phyloP scores from a whole-genome alignment of 1,284 basidiomycete species.

The Rhodotorula sp. region DNA sequence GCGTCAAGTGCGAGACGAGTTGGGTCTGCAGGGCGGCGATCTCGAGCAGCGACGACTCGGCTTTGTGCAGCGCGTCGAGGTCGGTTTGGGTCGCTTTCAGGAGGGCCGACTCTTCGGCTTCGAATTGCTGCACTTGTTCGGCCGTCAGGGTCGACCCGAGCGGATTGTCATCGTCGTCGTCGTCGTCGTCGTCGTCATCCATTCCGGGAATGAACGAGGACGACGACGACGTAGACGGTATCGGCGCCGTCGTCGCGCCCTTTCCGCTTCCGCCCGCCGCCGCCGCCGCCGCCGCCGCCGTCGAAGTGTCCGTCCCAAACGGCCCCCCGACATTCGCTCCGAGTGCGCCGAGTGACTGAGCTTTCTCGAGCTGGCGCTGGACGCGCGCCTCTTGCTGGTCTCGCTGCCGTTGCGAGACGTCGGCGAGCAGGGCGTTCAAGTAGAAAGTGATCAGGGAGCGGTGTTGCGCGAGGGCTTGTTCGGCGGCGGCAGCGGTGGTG shows the following conservation, averaged over 20 bases:
- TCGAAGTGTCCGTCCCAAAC: conserved; percentile 7
- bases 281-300: conserved; percentile 49
- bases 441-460: conserved; percentile 82
- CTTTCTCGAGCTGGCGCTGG: conserved; percentile 73
- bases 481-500: conserved; percentile 62
- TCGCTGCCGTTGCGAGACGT: conserved; percentile 72
- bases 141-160: conserved; percentile 68
- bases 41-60: conserved; percentile 81
- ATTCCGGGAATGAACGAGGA: conserved; percentile 23
- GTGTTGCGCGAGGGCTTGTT: conserved; percentile 70
- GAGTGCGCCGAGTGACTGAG: conserved; percentile 65
- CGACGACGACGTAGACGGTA: conserved; percentile 4
- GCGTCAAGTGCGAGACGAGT: conserved; percentile 76
- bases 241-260: not conserved
- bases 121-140: conserved; percentile 86
- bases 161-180: conserved; percentile 56
- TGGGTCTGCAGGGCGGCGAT: conserved; percentile 88
- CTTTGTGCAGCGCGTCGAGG: conserved; percentile 79
- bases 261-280: conserved; percentile 55
- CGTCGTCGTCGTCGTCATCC: conserved; percentile 3
- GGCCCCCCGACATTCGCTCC: conserved; percentile 15
- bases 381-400: conserved; percentile 85
- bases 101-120: conserved; percentile 81
- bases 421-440: conserved; percentile 71
- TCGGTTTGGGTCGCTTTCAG: conserved; percentile 77